These are phyloP conservation scores for Solanum sitiens DNA, from an alignment of 257 asterid genomes.

Conservation along the genomic window DNA sequence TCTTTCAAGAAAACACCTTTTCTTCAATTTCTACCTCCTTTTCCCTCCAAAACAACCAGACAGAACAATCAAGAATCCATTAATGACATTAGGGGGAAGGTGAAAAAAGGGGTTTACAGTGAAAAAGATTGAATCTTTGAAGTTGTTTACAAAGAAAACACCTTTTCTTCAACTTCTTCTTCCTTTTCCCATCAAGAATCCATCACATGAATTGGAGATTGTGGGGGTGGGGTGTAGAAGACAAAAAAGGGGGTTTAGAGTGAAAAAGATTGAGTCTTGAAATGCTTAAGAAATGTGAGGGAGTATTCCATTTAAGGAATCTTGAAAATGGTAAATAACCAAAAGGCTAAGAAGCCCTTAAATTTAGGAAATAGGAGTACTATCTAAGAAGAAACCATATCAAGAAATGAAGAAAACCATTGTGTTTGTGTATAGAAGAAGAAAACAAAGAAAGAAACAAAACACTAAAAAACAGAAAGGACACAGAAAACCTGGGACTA, in stretches of 20 bases:
- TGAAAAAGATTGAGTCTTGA: not conserved
- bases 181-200: not conserved
- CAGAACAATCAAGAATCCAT: not conserved
- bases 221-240: not conserved
- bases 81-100: not conserved
- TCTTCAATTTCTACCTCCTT: not conserved
- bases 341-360: not conserved
- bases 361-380: not conserved
- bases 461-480: not conserved
- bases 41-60: not conserved
- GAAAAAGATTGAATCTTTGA: not conserved
- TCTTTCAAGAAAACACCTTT: not conserved
- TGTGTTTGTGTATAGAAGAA: not conserved
- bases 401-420: not conserved
- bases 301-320: slow-evolving; percentile 8
- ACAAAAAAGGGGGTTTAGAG: not conserved
- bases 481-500: not conserved
- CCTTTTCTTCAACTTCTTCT: not conserved
- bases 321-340: slow-evolving; percentile 6
- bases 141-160: not conserved
- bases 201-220: not conserved
- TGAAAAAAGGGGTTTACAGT: not conserved
- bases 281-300: not conserved
- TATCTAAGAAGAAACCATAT: not conserved
- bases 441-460: not conserved